Conservation (phyloP, 1,284 basidiomycete species). For the Stereum hirsutum region DNA sequence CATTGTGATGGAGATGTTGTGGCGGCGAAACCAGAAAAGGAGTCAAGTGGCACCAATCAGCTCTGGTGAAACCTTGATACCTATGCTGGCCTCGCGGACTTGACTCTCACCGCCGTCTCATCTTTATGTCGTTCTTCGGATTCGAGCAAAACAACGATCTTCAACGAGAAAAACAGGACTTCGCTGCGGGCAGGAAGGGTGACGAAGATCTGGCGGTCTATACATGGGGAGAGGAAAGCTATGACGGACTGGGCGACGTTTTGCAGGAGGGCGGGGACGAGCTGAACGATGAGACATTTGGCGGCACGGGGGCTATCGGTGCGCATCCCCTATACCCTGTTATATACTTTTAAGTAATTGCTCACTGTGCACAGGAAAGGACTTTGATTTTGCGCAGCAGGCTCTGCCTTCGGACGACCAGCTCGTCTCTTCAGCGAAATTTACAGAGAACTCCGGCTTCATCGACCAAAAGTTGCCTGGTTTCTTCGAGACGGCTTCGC, state of each 20-base stretch:
- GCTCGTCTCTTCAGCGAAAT: too few species aligned
- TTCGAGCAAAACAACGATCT: constrained; percentile 52
- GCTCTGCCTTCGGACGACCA: constrained; percentile 25
- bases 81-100: constrained; percentile 1
- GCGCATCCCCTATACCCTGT: constrained; percentile 18
- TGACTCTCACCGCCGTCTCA: not conserved
- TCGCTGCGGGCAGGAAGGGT: constrained; percentile 38
- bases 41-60: too few species aligned
- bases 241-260: constrained; percentile 83
- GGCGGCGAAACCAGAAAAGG: not conserved
- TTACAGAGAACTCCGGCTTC: too few species aligned
- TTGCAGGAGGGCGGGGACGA: constrained; percentile 87
- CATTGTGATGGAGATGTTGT: too few species aligned
- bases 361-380: constrained; percentile 51
- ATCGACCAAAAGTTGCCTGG: too few species aligned
- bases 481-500: too few species aligned
- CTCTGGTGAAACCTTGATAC: too few species aligned
- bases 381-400: constrained; percentile 82
- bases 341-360: not conserved
- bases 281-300: constrained; percentile 95
- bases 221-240: constrained; percentile 85
- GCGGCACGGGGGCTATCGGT: constrained; percentile 62
- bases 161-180: constrained; percentile 50
- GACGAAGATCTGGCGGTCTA: constrained; percentile 79
- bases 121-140: constrained; percentile 71